A percentile compares a stretch with the other conserved stretches of the same genome.
Evolutionary conservation across 31 red algal species (phyloP).

Genomic region (Endocladia muricata): DNA sequence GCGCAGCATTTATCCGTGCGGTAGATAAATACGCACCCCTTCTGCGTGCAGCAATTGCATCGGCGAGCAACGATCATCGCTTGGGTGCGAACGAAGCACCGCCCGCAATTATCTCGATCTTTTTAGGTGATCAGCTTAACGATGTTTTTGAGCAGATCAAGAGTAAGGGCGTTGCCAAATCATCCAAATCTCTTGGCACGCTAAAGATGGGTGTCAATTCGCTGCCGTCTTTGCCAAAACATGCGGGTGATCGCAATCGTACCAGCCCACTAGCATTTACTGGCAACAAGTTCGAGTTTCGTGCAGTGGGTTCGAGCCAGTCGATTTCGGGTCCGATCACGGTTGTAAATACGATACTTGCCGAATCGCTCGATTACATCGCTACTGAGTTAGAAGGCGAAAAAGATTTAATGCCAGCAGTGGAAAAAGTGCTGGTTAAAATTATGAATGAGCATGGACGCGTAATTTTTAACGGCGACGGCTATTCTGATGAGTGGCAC

Average conservation of each 20-base stretch:
- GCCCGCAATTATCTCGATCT: constrained; percentile 1
- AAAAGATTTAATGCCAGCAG: too few species aligned
- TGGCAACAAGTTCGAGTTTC: constrained; percentile 2
- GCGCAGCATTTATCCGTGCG: neutral
- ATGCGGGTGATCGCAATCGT: neutral
- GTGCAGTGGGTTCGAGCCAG: neutral
- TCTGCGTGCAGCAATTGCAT: neutral
- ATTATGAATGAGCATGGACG: too few species aligned
- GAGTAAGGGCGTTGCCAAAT: too few species aligned
- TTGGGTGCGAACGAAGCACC: neutral
- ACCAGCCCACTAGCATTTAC: neutral
- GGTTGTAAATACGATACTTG: too few species aligned
- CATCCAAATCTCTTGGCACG: too few species aligned
- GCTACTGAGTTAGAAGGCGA: too few species aligned
- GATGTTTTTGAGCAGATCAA: neutral
- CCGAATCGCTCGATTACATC: too few species aligned
- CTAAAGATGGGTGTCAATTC: too few species aligned
- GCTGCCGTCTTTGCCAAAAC: neutral
- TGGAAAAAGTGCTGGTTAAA: too few species aligned
- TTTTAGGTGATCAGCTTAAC: neutral
- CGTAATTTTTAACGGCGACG: too few species aligned
- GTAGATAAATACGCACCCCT: neutral
- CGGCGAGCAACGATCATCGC: neutral
- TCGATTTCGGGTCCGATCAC: too few species aligned
- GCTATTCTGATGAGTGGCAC: too few species aligned